These are phyloP conservation scores for Fusarium ramigenum DNA, from an alignment of 2,329 filamentous ascomycete genomes.

Conservation along the genomic window DNA sequence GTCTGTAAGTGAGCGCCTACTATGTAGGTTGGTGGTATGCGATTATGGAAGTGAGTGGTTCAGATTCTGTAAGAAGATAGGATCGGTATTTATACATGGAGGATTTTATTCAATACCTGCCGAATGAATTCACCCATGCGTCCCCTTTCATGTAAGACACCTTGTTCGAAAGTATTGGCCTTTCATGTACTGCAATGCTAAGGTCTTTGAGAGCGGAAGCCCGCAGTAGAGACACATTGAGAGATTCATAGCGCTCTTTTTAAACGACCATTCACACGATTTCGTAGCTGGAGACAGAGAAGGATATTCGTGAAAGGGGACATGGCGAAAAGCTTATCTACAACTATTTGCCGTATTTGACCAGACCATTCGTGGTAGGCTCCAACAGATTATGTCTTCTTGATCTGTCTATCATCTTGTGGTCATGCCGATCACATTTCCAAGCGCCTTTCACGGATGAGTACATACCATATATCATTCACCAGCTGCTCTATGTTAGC, in stretches of 20 bases:
- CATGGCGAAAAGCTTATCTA: background rate
- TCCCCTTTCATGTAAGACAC: background rate
- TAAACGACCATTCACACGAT: background rate
- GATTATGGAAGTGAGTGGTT: background rate
- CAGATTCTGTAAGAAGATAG: background rate
- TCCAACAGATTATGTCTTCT: background rate
- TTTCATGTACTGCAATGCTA: background rate
- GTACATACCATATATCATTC: too few relatives aligned
- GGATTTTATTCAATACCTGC: background rate
- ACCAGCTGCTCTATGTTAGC: too few relatives aligned
- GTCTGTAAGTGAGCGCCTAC: background rate
- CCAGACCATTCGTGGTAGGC: background rate
- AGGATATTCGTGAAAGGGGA: background rate
- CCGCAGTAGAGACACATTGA: background rate
- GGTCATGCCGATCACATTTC: background rate
- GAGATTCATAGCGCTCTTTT: background rate
- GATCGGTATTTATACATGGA: background rate
- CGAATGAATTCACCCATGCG: fast-evolving
- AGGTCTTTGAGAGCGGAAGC: background rate
- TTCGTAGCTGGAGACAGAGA: background rate
- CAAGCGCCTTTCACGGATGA: too few relatives aligned
- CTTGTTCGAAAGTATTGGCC: background rate
- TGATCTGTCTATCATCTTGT: background rate
- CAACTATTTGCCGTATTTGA: background rate
- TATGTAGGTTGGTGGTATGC: background rate